These are phyloP conservation scores for Umbelopsis sp. DNA, from an alignment of 192 early-diverging fungal species.

Conservation along the genomic window DNA sequence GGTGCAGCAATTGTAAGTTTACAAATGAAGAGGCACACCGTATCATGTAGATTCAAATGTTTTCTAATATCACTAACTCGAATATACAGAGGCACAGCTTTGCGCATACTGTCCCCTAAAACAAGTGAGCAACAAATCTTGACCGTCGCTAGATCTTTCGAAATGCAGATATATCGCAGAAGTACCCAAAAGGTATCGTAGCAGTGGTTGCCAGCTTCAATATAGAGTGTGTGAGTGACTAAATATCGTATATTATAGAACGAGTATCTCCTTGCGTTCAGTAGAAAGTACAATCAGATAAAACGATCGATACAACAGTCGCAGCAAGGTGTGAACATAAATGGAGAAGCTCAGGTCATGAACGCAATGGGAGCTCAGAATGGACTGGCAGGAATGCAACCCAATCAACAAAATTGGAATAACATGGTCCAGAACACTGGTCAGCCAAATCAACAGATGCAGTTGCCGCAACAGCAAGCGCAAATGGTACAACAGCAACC, in stretches of 20 bases:
- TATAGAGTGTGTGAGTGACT: background rate
- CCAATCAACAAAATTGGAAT: constrained; percentile 18
- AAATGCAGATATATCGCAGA: constrained; percentile 29
- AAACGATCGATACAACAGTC: constrained; percentile 16
- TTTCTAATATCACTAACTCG: background rate
- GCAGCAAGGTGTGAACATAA: background rate
- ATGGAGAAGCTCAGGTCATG: constrained; percentile 16
- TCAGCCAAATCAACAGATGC: constrained; percentile 1
- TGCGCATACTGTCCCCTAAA: constrained; percentile 29
- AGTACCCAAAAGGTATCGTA: constrained; percentile 33
- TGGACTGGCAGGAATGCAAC: background rate
- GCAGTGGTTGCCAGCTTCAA: too few relatives aligned
- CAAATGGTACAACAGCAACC: constrained; percentile 7
- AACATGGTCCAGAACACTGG: background rate
- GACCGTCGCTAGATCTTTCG: constrained; percentile 35
- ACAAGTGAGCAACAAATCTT: constrained; percentile 36
- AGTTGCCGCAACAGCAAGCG: background rate
- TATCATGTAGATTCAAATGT: background rate
- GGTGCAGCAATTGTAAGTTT: constrained; percentile 36
- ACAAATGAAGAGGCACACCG: background rate
- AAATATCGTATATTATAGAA: constrained; percentile 27
- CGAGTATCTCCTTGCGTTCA: constrained; percentile 35
- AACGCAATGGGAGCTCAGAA: constrained; percentile 8
- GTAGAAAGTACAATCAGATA: constrained; percentile 31
- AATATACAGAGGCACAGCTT: constrained; percentile 25